Evolutionary conservation across 176 grass and related monocot genomes (phyloP).

Genomic region (Calamus simplicifolius): DNA sequence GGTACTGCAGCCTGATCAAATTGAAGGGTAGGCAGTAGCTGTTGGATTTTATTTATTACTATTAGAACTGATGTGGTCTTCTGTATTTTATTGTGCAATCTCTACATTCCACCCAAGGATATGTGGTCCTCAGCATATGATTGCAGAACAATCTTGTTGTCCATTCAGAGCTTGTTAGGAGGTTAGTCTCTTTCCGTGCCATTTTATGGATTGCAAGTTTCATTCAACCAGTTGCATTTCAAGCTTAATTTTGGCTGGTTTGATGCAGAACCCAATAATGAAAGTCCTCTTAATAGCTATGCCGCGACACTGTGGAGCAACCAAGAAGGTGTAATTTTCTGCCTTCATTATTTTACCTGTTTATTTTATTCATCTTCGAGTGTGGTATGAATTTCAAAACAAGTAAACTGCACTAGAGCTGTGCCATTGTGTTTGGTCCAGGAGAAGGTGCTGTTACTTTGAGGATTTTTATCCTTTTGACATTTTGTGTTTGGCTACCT

Average conservation of each 20-base stretch:
- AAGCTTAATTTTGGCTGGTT: not conserved
- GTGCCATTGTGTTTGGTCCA: too few relatives aligned
- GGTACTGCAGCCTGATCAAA: slow-evolving; percentile 5
- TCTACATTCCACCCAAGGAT: not conserved
- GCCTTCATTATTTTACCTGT: not conserved
- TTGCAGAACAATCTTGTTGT: slow-evolving; percentile 25
- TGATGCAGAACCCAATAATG: slow-evolving; percentile 25
- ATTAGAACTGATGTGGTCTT: too few relatives aligned
- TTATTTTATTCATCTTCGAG: not conserved
- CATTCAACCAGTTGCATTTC: not conserved
- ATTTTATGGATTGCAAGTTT: not conserved
- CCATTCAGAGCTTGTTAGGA: slow-evolving; percentile 31
- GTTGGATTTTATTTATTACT: too few relatives aligned
- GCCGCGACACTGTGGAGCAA: slow-evolving; percentile 27
- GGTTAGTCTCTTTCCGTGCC: slow-evolving; percentile 6
- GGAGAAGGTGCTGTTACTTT: too few relatives aligned
- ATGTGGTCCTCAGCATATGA: slow-evolving; percentile 33
- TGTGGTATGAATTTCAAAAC: not conserved
- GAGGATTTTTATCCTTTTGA: too few relatives aligned
- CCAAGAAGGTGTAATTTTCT: slow-evolving; percentile 22
- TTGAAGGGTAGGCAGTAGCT: too few relatives aligned
- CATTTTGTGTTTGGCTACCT: too few relatives aligned
- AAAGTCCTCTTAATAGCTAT: slow-evolving; percentile 28
- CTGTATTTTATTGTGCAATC: not conserved
- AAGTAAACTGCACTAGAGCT: not conserved